Evolutionary conservation across 73 alveolate genomes (phyloP).

Genomic region (Tetrahymena malaccensis): DNA sequence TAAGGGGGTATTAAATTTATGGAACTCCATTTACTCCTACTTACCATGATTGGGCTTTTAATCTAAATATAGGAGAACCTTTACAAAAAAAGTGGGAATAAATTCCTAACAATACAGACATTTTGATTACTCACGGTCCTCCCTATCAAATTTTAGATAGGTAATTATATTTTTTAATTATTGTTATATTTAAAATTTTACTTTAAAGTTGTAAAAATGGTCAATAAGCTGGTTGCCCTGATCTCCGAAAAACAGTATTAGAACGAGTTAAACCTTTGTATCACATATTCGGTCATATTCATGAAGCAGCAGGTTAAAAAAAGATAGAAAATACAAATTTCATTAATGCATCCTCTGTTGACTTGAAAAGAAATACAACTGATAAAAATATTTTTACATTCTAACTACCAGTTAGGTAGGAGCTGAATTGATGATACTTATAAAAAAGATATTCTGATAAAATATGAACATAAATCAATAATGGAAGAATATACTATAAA

Average conservation of each 20-base stretch:
- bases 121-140: constrained; percentile 40
- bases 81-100: constrained; percentile 3
- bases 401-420: background rate
- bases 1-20: constrained; percentile 5
- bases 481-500: no score
- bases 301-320: constrained; percentile 10
- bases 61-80: background rate
- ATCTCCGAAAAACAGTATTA: background rate
- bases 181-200: background rate
- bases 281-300: constrained; percentile 29
- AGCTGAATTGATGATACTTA: background rate
- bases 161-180: background rate
- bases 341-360: constrained; percentile 5
- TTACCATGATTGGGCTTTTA: constrained; percentile 28
- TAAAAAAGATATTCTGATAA: background rate
- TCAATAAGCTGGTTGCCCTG: constrained; percentile 5
- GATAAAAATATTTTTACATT: background rate
- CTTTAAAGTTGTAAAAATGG: background rate
- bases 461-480: no score
- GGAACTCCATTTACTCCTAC: constrained; percentile 31
- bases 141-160: background rate
- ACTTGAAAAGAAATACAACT: background rate
- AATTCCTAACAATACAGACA: constrained; percentile 36
- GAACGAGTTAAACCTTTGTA: constrained; percentile 1
- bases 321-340: background rate